phyloP scores from a whole-genome alignment of 1,284 basidiomycete genomes.

The Takashimella koratensis region DNA sequence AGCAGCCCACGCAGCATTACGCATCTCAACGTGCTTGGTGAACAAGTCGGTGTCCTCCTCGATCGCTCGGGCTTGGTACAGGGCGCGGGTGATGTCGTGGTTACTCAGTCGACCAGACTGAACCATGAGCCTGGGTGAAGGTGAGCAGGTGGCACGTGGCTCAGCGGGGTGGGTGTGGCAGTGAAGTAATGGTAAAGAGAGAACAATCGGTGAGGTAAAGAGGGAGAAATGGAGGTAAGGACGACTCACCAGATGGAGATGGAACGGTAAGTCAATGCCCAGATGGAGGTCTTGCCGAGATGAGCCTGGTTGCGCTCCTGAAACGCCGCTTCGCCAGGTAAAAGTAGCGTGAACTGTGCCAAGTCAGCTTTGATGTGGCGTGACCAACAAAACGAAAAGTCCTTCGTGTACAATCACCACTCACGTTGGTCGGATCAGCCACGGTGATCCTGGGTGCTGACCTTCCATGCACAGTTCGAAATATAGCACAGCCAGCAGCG shows the following conservation, averaged over 20 bases:
- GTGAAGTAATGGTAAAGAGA: conserved; percentile 9
- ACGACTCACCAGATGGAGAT: conserved; percentile 24
- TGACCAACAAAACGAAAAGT: too few relatives aligned
- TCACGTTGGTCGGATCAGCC: conserved; percentile 21
- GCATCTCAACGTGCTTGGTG: background rate
- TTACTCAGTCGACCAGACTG: background rate
- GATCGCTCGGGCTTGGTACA: background rate
- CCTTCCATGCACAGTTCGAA: conserved; percentile 12
- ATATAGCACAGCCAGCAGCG: conserved; percentile 21
- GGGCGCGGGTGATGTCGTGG: background rate
- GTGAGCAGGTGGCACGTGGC: too few relatives aligned
- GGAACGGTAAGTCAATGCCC: conserved; percentile 26
- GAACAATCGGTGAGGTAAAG: conserved; percentile 1
- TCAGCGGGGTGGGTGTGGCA: conserved; percentile 3
- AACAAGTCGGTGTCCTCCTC: background rate
- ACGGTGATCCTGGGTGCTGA: conserved; percentile 11
- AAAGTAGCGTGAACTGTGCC: conserved; percentile 26
- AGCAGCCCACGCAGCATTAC: background rate
- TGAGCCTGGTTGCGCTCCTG: background rate
- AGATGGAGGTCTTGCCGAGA: conserved; percentile 15
- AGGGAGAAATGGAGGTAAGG: background rate
- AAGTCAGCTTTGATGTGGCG: background rate
- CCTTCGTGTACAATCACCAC: too few relatives aligned
- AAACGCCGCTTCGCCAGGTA: conserved; percentile 17
- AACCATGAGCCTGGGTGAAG: background rate